Conservation (phyloP, 768 basidiomycete genomes). For the Cubamyces lactineus region DNA sequence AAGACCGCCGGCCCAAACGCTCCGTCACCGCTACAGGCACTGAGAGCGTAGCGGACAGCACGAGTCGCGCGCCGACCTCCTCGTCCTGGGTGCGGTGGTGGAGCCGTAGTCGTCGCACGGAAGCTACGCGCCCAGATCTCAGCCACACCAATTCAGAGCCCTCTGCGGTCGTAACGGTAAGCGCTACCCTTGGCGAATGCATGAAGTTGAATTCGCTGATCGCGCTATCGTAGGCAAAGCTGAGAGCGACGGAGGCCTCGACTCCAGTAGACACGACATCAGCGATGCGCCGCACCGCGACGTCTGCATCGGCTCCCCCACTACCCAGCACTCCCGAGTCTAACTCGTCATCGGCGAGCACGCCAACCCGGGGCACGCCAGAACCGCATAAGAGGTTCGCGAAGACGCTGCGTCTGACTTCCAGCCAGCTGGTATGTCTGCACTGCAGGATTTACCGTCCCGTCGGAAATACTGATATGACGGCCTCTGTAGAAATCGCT, state of each 20-base stretch:
- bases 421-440: slow-evolving; percentile 79
- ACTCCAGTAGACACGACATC: neutral
- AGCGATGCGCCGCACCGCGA: slow-evolving; percentile 2
- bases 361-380: slow-evolving; percentile 1
- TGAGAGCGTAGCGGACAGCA: slow-evolving; percentile 9
- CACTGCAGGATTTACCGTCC: neutral
- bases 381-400: slow-evolving; percentile 63
- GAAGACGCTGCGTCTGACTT: slow-evolving; percentile 91
- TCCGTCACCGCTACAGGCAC: slow-evolving; percentile 8
- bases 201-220: neutral
- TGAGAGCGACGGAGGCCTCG: neutral
- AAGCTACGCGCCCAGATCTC: slow-evolving; percentile 26
- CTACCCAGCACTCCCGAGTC: slow-evolving; percentile 7
- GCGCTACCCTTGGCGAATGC: neutral
- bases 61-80: slow-evolving; percentile 45
- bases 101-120: slow-evolving; percentile 54
- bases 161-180: slow-evolving; percentile 1
- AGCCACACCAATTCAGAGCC: slow-evolving; percentile 26
- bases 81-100: slow-evolving; percentile 88
- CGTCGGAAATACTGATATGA: neutral
- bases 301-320: slow-evolving; percentile 18
- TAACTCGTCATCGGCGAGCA: neutral
- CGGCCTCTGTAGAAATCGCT: slow-evolving; percentile 68
- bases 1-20: slow-evolving; percentile 12
- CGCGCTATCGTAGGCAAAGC: neutral